Conservation (phyloP, 768 basidiomycete genomes). For the Rubroboletus pulcherrimus region DNA sequence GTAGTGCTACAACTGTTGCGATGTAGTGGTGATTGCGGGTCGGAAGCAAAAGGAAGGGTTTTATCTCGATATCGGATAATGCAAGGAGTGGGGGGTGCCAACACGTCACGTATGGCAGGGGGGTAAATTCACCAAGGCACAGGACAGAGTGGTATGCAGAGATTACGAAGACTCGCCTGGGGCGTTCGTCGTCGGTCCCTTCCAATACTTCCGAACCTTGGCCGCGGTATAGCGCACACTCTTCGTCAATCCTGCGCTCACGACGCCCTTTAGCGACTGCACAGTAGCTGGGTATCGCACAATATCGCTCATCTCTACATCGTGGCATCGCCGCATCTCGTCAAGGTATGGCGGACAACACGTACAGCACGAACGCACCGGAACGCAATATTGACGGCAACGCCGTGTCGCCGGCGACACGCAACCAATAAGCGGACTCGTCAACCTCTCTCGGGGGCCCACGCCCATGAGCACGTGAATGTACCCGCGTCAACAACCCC, state of each 20-base stretch:
- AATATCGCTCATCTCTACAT: conserved; percentile 67
- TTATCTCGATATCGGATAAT: neutral
- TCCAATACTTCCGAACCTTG: conserved; percentile 88
- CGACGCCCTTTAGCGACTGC: conserved; percentile 82
- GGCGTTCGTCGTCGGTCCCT: conserved; percentile 18
- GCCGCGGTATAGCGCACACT: conserved; percentile 68
- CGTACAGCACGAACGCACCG: conserved; percentile 37
- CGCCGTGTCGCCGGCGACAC: conserved; percentile 60
- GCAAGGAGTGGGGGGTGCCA: conserved; percentile 10
- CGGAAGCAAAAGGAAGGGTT: neutral
- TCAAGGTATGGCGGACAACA: neutral
- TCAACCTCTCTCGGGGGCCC: conserved; percentile 50
- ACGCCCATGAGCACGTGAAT: conserved; percentile 31
- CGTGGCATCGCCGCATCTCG: neutral
- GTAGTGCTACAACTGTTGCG: conserved; percentile 18
- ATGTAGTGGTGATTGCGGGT: conserved; percentile 1
- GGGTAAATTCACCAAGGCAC: neutral
- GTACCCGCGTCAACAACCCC: conserved; percentile 56
- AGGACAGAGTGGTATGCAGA: neutral
- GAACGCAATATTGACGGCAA: conserved; percentile 50
- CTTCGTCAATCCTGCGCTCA: conserved; percentile 78
- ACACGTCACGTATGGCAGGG: neutral
- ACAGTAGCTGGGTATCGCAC: conserved; percentile 81
- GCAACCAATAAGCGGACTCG: conserved; percentile 73
- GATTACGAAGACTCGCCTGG: conserved; percentile 3